Evolutionary conservation across 208 protist species (phyloP).

Genomic region (Trypanosoma platydactyli): DNA sequence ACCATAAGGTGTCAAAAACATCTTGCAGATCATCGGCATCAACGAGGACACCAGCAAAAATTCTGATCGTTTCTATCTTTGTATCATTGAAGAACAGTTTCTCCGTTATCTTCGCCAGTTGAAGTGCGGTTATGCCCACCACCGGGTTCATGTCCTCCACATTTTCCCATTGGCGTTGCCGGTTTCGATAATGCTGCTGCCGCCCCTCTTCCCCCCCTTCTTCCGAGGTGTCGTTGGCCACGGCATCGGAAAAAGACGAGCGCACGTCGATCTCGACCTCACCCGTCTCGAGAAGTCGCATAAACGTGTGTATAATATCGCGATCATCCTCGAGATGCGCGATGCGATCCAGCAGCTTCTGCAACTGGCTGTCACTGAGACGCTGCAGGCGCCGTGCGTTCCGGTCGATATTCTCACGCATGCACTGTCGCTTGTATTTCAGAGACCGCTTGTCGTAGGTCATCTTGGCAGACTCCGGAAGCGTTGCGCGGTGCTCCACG

Average conservation of each 20-base stretch:
- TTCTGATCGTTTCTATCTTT: conserved; percentile 23
- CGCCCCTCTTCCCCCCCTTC: not conserved
- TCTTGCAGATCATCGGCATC: conserved; percentile 21
- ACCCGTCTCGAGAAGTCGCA: conserved; percentile 8
- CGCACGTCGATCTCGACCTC: conserved; percentile 4
- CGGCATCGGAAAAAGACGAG: conserved; percentile 14
- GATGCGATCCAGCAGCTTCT: conserved; percentile 13
- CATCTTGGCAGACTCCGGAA: conserved; percentile 21
- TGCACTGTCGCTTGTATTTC: conserved; percentile 14
- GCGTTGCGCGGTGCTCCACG: conserved; percentile 18
- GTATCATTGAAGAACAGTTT: conserved; percentile 32
- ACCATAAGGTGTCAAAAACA: conserved; percentile 30
- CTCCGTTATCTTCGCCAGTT: conserved; percentile 23
- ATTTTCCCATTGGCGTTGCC: not conserved
- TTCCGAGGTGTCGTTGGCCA: not conserved
- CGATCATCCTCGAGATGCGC: conserved; percentile 20
- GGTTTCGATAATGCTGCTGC: too few relatives aligned
- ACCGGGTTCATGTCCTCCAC: not conserved
- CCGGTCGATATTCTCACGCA: conserved; percentile 10
- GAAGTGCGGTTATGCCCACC: conserved; percentile 17
- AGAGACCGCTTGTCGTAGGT: conserved; percentile 15
- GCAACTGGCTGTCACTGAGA: conserved; percentile 10
- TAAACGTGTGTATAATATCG: conserved; percentile 26
- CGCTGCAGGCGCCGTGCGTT: conserved; percentile 8
- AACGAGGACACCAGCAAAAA: conserved; percentile 23